Evolutionary conservation across 192 early-diverging fungal genomes (phyloP).

Genomic region (Martensiomyces pterosporus): DNA sequence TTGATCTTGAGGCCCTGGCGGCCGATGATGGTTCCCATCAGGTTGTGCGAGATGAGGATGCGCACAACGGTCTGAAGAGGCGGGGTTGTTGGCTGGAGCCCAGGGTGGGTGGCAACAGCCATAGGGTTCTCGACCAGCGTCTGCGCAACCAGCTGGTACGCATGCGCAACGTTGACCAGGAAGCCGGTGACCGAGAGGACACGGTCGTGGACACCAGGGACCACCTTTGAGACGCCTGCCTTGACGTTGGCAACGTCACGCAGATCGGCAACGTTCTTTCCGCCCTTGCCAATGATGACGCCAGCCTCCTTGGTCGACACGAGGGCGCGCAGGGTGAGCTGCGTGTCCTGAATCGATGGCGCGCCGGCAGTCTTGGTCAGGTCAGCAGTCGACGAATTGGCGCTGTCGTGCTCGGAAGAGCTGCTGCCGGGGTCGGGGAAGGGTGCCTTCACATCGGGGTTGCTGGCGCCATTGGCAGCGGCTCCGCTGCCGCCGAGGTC

Average conservation of each 20-base stretch:
- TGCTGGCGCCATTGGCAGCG: conserved; percentile 9
- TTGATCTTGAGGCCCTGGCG: conserved; percentile 91
- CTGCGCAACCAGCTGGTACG: conserved; percentile 80
- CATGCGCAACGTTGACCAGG: conserved; percentile 70
- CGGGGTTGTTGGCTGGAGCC: conserved; percentile 51
- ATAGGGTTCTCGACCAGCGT: conserved; percentile 73
- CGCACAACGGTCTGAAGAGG: conserved; percentile 62
- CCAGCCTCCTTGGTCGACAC: conserved; percentile 92
- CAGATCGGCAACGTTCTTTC: conserved; percentile 86
- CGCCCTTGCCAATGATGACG: conserved; percentile 86
- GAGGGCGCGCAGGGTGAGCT: conserved; percentile 79
- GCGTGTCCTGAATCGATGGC: conserved; percentile 51
- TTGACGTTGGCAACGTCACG: conserved; percentile 80
- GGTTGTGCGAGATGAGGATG: conserved; percentile 83
- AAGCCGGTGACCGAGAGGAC: conserved; percentile 72
- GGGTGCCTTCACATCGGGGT: conserved; percentile 16
- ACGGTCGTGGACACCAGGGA: conserved; percentile 82
- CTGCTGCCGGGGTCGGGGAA: conserved; percentile 30
- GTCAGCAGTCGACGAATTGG: conserved; percentile 24
- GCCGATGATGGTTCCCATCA: conserved; percentile 93
- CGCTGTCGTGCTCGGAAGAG: conserved; percentile 24
- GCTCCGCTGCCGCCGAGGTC: neutral
- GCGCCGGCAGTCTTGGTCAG: conserved; percentile 19
- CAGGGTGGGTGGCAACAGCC: conserved; percentile 42
- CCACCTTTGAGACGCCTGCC: conserved; percentile 88